Evolutionary conservation across 1,284 basidiomycete species (phyloP), one percentile per base, ranked within the genome.

Genomic region (Cystobasidiaceae sp.): DNA sequence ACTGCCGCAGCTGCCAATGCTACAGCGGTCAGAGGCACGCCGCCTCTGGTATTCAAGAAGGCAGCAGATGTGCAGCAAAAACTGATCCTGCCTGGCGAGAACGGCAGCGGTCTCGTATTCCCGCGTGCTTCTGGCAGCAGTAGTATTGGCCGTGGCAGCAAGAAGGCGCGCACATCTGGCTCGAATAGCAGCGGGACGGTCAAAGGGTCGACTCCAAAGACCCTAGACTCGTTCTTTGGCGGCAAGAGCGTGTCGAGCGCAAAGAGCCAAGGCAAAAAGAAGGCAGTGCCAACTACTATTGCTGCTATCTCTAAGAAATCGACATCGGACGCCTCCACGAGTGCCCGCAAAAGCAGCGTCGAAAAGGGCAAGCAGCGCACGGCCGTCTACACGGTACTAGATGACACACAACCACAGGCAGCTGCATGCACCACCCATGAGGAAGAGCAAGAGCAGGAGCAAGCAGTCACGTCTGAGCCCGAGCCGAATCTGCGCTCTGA

Each of bases 11-110:
- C n/a, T 21, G 19, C n/a, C 4, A 21, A 49, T 4, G 46, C 17
- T 21, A 4, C 4, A 27, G 37, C 37, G 37, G n/a, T n/a, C n/a
- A n/a, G n/a, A n/a, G n/a, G n/a, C n/a, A n/a, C n/a, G n/a, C n/a
- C n/a, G n/a, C n/a, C n/a, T n/a, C n/a, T 9, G 37, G n/a, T 39
- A n/a, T 11, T n/a, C 11, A 49, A 49, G 46, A 49, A 49, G 46
- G 17, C 46, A 8, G 46, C 21, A 27, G 30, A 49, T 7, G 21
- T 25, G 21, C 58, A 60, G 32, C 45, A 48, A 33, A 49, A 60
- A 46, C 58, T 60, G 34, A 48, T 60, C 27, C 50, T 39, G 19
- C 45, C 58, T 21, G 58, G 58, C n/a, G 58, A 60, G 32, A 33
- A 27, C 21, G 58, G 58, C 17, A 60, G 46, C 34, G 58, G 58